Base-by-base conservation (phyloP, 306 rosid species). In the Inga laurina region DNA sequence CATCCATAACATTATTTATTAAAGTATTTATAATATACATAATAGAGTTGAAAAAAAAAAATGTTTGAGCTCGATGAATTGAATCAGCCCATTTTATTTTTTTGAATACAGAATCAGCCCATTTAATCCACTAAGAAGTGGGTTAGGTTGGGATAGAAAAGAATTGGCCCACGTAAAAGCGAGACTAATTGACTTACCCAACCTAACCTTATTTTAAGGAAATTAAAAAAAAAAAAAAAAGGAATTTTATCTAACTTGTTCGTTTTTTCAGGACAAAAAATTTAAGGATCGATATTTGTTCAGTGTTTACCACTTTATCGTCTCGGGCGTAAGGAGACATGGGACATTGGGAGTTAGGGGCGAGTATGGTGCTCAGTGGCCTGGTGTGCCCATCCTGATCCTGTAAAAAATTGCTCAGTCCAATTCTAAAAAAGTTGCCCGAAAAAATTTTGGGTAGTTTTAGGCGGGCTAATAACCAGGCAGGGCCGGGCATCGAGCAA, bases 351-450 rank as follows among this genome's bases (percentile, higher is more conserved):
- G 30, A 1, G 30, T 27, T 27, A 27, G 30, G 30, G 30, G 30
- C 1, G 30, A 27, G 30, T 1, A 27, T 27, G 1, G 1, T 27
- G 30, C 1, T 0, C 30, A 27, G 30, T 27, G 30, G 30, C 1
- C 1, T 1, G 30, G 1, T 27, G 1, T 27, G 30, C 1, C 30
- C 30, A 27, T 27, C 1, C 1, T 27, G 30, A 1, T 1, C 1
- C 1, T 27, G 1, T 27, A 27, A 27, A 27, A 27, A 27, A 27
- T 27, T 27, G 1, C 1, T 1, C 1, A 27, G 30, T 0, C 1
- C 30, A 27, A 1, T 1, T 1, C 1, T 27, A 27, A 27, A 27
- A 27, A 27, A 27, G 1, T 27, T 1, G 1, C 30, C 30, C 1
- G 30, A 27, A 27, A 27, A 27, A 27, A 27, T 27, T 27, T 27